phyloP scores from a whole-genome alignment of 2,329 filamentous ascomycete genomes.

The Arthrinium phaeospermum region DNA sequence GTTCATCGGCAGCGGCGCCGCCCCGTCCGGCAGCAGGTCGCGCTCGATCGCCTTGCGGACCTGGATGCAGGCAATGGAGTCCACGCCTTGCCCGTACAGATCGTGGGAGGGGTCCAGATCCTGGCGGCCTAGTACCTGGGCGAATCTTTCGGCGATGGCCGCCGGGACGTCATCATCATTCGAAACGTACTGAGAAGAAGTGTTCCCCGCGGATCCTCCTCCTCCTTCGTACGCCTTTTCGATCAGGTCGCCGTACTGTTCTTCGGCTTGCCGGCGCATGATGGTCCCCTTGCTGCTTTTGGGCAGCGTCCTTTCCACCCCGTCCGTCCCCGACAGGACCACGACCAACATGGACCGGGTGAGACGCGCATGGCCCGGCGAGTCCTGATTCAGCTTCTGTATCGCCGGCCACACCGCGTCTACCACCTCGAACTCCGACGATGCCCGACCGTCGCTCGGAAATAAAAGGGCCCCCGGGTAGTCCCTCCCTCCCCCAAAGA shows the following conservation, averaged over 20 bases:
- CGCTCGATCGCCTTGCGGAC: slow-evolving; percentile 46
- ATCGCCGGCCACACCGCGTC: slow-evolving; percentile 49
- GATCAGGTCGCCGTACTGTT: slow-evolving; percentile 53
- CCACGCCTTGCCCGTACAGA: slow-evolving; percentile 63
- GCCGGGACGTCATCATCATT: slow-evolving; percentile 42
- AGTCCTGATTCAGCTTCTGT: slow-evolving; percentile 52
- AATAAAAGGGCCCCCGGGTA: slow-evolving; percentile 64
- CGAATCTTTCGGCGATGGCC: slow-evolving; percentile 41
- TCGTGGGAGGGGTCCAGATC: slow-evolving; percentile 48
- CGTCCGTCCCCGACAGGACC: slow-evolving; percentile 39
- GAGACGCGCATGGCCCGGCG: slow-evolving; percentile 58
- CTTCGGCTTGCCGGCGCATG: slow-evolving; percentile 57
- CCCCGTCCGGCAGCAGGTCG: slow-evolving; percentile 26
- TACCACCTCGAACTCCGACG: slow-evolving; percentile 45
- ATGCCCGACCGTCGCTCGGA: slow-evolving; percentile 36
- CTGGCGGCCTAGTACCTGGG: slow-evolving; percentile 35
- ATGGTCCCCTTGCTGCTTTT: slow-evolving; percentile 70
- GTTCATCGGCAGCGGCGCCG: slow-evolving; percentile 53
- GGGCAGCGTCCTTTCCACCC: slow-evolving; percentile 43
- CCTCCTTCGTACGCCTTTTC: slow-evolving; percentile 48
- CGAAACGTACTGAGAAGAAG: background rate
- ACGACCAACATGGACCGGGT: slow-evolving; percentile 56
- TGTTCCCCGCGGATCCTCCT: slow-evolving; percentile 9
- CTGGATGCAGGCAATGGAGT: slow-evolving; percentile 63
- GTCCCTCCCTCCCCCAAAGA: slow-evolving; percentile 64